A percentile compares a stretch with the other conserved stretches of the same genome.
Conservation (phyloP, 78 protist genomes). For the Dictyostelium intermedium region DNA sequence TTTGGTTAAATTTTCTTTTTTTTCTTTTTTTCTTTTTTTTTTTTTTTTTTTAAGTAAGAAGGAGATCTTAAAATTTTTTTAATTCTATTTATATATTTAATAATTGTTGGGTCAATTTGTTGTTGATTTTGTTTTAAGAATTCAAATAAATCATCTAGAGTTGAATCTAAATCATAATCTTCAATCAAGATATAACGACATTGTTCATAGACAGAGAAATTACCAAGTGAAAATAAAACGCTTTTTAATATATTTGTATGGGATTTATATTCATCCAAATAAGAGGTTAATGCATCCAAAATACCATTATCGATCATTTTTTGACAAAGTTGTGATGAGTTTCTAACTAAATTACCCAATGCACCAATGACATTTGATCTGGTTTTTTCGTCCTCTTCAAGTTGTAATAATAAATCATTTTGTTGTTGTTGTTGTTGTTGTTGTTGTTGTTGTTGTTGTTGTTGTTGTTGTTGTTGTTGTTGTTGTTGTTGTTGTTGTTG, state of each 20-base stretch:
- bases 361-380: constrained; percentile 93
- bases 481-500: background rate
- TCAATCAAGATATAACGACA: background rate
- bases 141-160: background rate
- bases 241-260: background rate
- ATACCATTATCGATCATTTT: background rate
- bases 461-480: background rate
- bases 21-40: background rate
- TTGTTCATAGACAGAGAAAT: constrained; percentile 15
- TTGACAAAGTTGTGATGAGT: constrained; percentile 45
- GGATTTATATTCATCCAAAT: background rate
- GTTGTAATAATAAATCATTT: background rate
- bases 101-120: background rate
- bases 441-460: background rate
- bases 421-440: background rate
- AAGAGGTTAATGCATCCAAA: background rate
- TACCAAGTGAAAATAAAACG: constrained; percentile 27
- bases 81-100: constrained; percentile 9
- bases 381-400: constrained; percentile 85
- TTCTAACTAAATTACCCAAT: constrained; percentile 90
- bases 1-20: background rate
- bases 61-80: background rate
- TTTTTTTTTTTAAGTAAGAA: background rate
- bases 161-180: background rate
- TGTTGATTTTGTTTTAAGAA: background rate